These are phyloP conservation scores for Penicillium pancosmium DNA, from an alignment of 495 filamentous ascomycete genomes.

Conservation along the genomic window DNA sequence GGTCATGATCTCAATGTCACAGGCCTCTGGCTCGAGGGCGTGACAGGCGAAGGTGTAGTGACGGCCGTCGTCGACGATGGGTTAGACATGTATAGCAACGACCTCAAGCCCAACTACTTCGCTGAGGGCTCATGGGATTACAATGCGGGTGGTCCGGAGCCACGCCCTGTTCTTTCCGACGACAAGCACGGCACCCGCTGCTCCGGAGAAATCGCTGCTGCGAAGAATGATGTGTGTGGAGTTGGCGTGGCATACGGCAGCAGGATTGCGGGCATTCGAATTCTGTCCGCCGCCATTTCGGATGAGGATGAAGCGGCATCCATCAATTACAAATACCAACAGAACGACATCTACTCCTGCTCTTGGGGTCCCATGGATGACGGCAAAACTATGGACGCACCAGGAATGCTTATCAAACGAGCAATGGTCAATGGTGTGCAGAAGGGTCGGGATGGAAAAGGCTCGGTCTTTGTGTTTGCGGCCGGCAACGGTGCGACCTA, in stretches of 20 bases:
- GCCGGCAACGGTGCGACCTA: conserved; percentile 88
- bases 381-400: conserved; percentile 89
- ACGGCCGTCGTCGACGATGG: conserved; percentile 97
- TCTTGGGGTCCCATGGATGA: conserved; percentile 98
- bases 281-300: conserved; percentile 84
- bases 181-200: conserved; percentile 93
- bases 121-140: conserved; percentile 92
- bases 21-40: conserved; percentile 85
- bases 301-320: conserved; percentile 91
- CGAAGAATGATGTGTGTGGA: conserved; percentile 90
- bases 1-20: conserved; percentile 96
- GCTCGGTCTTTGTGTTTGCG: conserved; percentile 97
- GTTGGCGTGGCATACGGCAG: conserved; percentile 93
- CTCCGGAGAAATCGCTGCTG: conserved; percentile 90
- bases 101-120: conserved; percentile 90
- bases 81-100: conserved; percentile 94
- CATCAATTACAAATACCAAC: conserved; percentile 87
- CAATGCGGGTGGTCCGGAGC: conserved; percentile 80
- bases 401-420: conserved; percentile 81
- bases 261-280: conserved; percentile 86
- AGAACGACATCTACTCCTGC: conserved; percentile 97
- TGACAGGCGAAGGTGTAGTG: conserved; percentile 85
- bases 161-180: conserved; percentile 75
- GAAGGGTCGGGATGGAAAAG: conserved; percentile 77
- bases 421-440: conserved; percentile 94